A percentile compares a stretch with the other conserved stretches of the same genome.
phyloP scores from a whole-genome alignment of 176 grass and related monocot species.

The Lolium rigidum region DNA sequence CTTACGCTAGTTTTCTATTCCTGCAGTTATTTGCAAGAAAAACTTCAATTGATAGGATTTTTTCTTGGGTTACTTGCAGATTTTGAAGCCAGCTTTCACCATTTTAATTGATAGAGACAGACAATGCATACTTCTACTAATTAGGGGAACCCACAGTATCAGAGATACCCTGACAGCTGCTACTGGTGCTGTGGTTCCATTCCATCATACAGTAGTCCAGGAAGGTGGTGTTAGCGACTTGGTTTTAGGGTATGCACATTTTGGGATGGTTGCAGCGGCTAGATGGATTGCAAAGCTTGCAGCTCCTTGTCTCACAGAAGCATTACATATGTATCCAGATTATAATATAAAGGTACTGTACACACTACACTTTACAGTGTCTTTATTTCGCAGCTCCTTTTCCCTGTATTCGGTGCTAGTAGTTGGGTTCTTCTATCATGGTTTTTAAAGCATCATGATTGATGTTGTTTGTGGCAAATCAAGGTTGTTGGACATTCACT shows the following conservation, averaged over 20 bases:
- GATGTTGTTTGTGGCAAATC: constrained; percentile 32
- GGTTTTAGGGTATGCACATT: constrained; percentile 99
- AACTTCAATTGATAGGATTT: constrained; percentile 38
- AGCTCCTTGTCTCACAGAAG: constrained; percentile 73
- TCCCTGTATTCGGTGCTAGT: neutral
- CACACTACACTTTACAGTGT: constrained; percentile 7
- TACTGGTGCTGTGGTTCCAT: constrained; percentile 93
- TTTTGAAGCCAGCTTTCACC: constrained; percentile 96
- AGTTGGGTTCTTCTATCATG: neutral
- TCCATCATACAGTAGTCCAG: constrained; percentile 92
- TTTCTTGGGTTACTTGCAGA: constrained; percentile 63
- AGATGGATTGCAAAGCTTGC: constrained; percentile 98
- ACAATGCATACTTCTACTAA: constrained; percentile 84
- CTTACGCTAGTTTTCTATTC: constrained; percentile 16
- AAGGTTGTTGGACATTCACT: constrained; percentile 94
- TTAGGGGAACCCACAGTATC: constrained; percentile 97
- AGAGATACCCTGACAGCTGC: constrained; percentile 97
- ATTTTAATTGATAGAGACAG: constrained; percentile 85
- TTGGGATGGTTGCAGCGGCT: constrained; percentile 97
- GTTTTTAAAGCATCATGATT: neutral
- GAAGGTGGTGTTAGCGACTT: constrained; percentile 92
- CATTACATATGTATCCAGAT: constrained; percentile 70
- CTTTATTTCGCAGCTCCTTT: neutral
- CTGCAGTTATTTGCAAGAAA: neutral
- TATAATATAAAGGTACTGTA: constrained; percentile 74